Evolutionary conservation across 2,329 filamentous ascomycete genomes (phyloP).

Genomic region (Exophiala calicioides): DNA sequence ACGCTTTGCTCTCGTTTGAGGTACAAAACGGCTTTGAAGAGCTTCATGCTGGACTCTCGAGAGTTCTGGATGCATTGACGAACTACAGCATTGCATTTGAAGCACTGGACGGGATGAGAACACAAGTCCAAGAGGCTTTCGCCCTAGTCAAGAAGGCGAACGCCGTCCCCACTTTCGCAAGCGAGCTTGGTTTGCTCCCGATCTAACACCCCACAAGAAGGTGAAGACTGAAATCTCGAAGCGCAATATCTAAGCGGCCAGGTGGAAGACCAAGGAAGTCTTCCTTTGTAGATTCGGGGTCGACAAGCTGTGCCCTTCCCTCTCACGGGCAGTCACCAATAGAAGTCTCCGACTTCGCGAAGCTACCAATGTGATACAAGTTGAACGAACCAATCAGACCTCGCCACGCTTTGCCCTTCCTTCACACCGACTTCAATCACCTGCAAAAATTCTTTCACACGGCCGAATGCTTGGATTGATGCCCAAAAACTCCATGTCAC

Average conservation of each 20-base stretch:
- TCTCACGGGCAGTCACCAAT: neutral
- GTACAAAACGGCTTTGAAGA: slow-evolving; percentile 9
- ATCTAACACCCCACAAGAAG: too few relatives aligned
- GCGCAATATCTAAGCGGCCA: too few relatives aligned
- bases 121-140: too few relatives aligned
- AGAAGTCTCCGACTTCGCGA: neutral
- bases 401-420: slow-evolving; percentile 21
- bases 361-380: neutral
- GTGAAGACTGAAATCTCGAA: too few relatives aligned
- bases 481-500: slow-evolving; percentile 20
- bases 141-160: too few relatives aligned
- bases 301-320: too few relatives aligned
- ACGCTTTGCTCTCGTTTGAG: slow-evolving; percentile 1
- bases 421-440: slow-evolving; percentile 21
- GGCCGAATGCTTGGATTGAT: slow-evolving; percentile 21
- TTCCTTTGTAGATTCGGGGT: too few relatives aligned
- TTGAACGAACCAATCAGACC: slow-evolving; percentile 23
- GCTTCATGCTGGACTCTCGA: slow-evolving; percentile 6
- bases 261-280: too few relatives aligned
- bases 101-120: slow-evolving; percentile 15
- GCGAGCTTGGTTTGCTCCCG: too few relatives aligned
- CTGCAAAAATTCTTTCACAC: slow-evolving; percentile 13
- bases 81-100: slow-evolving; percentile 17
- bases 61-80: slow-evolving; percentile 10
- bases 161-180: too few relatives aligned